These are phyloP conservation scores for Nannochloris sp. DNA, from an alignment of 139 green algal species.

Conservation along the genomic window DNA sequence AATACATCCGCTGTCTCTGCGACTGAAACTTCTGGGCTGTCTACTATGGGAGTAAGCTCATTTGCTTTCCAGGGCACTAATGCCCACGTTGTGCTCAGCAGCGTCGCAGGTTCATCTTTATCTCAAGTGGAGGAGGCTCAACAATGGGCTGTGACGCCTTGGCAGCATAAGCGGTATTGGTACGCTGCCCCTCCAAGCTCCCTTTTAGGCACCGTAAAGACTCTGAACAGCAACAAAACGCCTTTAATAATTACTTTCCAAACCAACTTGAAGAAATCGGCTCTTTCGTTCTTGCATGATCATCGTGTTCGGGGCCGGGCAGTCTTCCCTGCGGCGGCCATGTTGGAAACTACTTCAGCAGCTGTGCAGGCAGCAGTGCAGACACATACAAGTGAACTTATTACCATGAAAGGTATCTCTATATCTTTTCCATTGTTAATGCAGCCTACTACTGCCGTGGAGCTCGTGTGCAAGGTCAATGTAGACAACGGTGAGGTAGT, in stretches of 20 bases:
- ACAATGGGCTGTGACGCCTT: too few species aligned
- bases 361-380: not conserved
- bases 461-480: not conserved
- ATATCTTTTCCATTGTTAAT: not conserved
- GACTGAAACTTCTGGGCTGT: not conserved
- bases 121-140: not conserved
- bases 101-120: not conserved
- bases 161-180: too few species aligned
- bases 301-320: conserved; percentile 20
- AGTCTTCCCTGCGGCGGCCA: conserved; percentile 21
- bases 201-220: too few species aligned
- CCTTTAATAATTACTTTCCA: too few species aligned
- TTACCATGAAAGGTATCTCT: not conserved
- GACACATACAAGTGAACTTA: conserved; percentile 15
- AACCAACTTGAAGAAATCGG: conserved; percentile 2
- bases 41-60: conserved; percentile 46
- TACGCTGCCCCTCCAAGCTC: too few species aligned
- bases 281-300: conserved; percentile 18
- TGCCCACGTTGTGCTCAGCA: conserved; percentile 41
- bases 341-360: conserved; percentile 7
- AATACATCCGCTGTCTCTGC: not conserved
- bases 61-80: conserved; percentile 84
- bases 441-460: not conserved
- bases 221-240: too few species aligned
- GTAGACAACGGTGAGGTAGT: not conserved